Percentiles rank a stretch among this genome's conserved stretches.
Conservation (phyloP, 805 yeast species). For the Ogataea glucozyma region DNA sequence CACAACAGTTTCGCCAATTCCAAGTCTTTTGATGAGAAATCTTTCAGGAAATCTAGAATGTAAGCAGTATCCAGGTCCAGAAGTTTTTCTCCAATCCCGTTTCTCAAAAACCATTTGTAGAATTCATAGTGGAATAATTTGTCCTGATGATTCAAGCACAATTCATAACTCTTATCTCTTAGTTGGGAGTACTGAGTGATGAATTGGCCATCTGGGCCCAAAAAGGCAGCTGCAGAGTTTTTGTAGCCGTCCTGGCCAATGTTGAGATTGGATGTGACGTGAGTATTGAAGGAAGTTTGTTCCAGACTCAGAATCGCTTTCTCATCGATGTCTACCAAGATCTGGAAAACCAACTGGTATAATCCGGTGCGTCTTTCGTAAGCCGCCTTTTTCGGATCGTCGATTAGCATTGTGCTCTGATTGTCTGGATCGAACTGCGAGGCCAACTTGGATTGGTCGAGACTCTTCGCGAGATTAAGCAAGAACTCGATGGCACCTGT, state of each 20-base stretch:
- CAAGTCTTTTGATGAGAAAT: slow-evolving; percentile 60
- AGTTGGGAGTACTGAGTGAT: slow-evolving; percentile 55
- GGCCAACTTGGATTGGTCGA: slow-evolving; percentile 62
- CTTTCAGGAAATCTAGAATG: slow-evolving; percentile 74
- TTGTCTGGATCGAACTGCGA: slow-evolving; percentile 51
- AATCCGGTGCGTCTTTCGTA: slow-evolving; percentile 57
- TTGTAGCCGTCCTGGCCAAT: slow-evolving; percentile 12
- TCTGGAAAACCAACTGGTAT: slow-evolving; percentile 73
- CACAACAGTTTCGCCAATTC: slow-evolving; percentile 82
- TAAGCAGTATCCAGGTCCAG: slow-evolving; percentile 81
- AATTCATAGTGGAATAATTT: slow-evolving; percentile 87
- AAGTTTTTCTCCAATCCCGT: slow-evolving; percentile 74
- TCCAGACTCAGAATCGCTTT: slow-evolving; percentile 49
- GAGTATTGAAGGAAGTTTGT: slow-evolving; percentile 24
- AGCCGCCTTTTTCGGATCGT: slow-evolving; percentile 51
- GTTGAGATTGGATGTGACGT: slow-evolving; percentile 16
- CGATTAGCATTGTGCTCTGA: slow-evolving; percentile 29
- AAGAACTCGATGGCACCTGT: slow-evolving; percentile 86
- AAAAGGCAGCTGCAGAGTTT: slow-evolving; percentile 21
- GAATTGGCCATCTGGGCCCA: slow-evolving; percentile 36
- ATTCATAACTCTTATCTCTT: slow-evolving; percentile 70
- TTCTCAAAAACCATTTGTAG: slow-evolving; percentile 87
- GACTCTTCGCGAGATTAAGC: slow-evolving; percentile 69
- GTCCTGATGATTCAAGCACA: slow-evolving; percentile 74
- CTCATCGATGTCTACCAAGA: slow-evolving; percentile 71